phyloP scores from a whole-genome alignment of 495 filamentous ascomycete species.

The Amphirosellinia nigrospora region DNA sequence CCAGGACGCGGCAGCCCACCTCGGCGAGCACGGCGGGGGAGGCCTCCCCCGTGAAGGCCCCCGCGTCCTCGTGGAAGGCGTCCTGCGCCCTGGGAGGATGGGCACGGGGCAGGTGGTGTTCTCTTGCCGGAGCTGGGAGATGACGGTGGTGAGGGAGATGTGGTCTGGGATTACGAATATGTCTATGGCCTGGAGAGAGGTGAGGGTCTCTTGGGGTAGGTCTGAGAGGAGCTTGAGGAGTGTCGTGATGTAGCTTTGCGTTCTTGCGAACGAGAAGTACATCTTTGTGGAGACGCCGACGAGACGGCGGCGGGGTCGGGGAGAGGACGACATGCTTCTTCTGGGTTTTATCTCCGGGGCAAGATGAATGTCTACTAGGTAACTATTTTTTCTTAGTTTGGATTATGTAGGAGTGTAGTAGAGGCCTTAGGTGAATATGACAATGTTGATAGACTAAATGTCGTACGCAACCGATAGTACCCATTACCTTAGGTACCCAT shows the following conservation, averaged over 20 bases:
- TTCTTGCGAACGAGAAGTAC: conserved; percentile 76
- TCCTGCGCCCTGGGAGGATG: conserved; percentile 79
- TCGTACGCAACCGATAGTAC: neutral
- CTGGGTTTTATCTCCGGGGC: neutral
- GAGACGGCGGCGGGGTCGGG: conserved; percentile 66
- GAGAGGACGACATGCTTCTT: conserved; percentile 28
- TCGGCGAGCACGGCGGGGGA: conserved; percentile 68
- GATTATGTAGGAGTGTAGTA: neutral
- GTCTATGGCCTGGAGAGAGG: conserved; percentile 51
- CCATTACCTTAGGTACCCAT: neutral
- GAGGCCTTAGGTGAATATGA: neutral
- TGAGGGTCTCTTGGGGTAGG: conserved; percentile 42
- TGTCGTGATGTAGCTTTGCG: conserved; percentile 64
- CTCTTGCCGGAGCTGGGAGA: conserved; percentile 54
- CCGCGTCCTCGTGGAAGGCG: conserved; percentile 67
- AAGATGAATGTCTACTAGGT: neutral
- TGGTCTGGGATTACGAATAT: conserved; percentile 78
- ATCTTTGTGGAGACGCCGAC: conserved; percentile 83
- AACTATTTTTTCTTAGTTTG: neutral
- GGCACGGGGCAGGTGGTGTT: conserved; percentile 62
- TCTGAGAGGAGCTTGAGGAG: conserved; percentile 55
- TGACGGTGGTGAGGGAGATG: conserved; percentile 65
- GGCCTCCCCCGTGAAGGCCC: conserved; percentile 79
- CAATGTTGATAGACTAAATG: neutral
- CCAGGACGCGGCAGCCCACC: conserved; percentile 72